Conservation (phyloP, 2,329 filamentous ascomycete genomes). For the Leptographium galeiforme region DNA sequence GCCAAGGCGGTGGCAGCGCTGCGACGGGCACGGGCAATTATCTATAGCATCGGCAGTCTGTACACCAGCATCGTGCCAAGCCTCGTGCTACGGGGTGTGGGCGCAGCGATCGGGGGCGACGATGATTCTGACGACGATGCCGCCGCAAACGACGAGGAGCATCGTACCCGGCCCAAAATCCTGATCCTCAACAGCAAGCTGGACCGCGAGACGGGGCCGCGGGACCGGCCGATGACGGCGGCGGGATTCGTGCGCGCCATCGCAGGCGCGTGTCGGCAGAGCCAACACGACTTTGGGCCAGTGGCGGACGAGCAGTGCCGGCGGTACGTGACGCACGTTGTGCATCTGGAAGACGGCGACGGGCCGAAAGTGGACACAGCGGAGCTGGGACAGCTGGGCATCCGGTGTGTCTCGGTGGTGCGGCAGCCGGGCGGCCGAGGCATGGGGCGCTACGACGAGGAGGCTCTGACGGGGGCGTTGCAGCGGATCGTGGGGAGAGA, state of each 20-base stretch:
- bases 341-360: conserved; percentile 45
- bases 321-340: conserved; percentile 68
- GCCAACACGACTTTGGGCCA: conserved; percentile 32
- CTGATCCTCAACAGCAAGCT: conserved; percentile 72
- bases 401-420: conserved; percentile 57
- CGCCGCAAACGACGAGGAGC: not conserved
- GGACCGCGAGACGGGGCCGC: conserved; percentile 77
- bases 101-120: conserved; percentile 58
- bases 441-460: conserved; percentile 50
- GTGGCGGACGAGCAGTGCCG: conserved; percentile 33
- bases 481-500: conserved; percentile 43
- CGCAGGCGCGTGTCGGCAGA: conserved; percentile 58
- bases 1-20: conserved; percentile 64
- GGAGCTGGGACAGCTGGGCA: conserved; percentile 50
- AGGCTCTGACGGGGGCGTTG: conserved; percentile 59
- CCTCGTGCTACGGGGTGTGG: conserved; percentile 64
- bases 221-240: conserved; percentile 50
- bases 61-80: conserved; percentile 84
- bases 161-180: conserved; percentile 42
- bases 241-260: conserved; percentile 75
- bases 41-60: conserved; percentile 89
- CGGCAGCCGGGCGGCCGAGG: conserved; percentile 47
- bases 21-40: conserved; percentile 48
- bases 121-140: conserved; percentile 30
- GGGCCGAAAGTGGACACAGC: conserved; percentile 53